Percentiles rank a stretch among this genome's conserved stretches.
Evolutionary conservation across 495 filamentous ascomycete genomes (phyloP).

Genomic region (Eremomyces bilateralis): DNA sequence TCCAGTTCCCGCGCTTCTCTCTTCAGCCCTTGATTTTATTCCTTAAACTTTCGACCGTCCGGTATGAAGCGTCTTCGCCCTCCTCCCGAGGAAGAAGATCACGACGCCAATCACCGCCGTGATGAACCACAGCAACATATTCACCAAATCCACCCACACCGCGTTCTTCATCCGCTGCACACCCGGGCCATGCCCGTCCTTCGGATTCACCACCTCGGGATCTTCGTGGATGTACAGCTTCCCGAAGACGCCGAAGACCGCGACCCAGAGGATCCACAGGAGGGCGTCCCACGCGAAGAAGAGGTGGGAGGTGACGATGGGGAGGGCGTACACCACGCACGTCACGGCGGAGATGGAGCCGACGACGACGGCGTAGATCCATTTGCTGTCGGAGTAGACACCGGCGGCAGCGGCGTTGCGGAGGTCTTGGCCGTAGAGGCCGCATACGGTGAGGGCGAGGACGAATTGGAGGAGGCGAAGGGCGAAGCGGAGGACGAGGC

Average conservation of each 20-base stretch:
- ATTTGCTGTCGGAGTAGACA: background rate
- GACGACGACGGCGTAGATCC: background rate
- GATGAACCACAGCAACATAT: background rate
- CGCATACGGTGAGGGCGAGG: background rate
- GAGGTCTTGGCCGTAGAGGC: background rate
- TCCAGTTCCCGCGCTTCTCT: too few species aligned
- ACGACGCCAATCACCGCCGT: background rate
- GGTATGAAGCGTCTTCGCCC: too few species aligned
- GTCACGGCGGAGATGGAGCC: background rate
- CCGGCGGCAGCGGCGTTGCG: too few species aligned
- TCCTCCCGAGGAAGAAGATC: too few species aligned
- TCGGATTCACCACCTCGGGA: too few species aligned
- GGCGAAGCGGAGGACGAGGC: background rate
- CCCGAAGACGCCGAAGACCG: conserved; percentile 36
- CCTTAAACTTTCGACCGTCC: too few species aligned
- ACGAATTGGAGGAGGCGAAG: background rate
- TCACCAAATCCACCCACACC: background rate
- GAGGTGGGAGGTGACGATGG: background rate
- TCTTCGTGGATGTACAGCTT: background rate
- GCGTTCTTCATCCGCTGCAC: background rate
- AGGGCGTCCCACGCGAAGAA: conserved; percentile 23
- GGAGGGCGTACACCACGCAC: background rate
- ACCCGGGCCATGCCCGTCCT: background rate
- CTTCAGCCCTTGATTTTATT: too few species aligned
- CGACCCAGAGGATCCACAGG: conserved; percentile 40